Evolutionary conservation across 148 eudicot species (phyloP).

Genomic region (Hydrangea macrophylla): DNA sequence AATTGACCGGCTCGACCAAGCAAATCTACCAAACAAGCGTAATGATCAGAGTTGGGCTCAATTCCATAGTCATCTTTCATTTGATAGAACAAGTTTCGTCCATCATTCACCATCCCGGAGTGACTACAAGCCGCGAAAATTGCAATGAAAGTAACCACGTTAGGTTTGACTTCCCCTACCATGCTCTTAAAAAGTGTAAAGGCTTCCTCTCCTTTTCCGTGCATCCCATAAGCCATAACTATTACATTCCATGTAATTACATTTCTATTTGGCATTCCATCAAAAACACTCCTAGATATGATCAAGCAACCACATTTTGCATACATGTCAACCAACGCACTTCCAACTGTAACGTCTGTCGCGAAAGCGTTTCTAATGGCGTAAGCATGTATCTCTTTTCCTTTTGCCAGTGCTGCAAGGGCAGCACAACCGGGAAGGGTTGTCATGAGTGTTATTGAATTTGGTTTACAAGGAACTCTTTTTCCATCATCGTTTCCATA

Average conservation of each 20-base stretch:
- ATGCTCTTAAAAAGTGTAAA: conserved; percentile 45
- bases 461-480: conserved; percentile 36
- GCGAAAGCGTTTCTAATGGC: conserved; percentile 58
- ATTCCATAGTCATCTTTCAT: conserved; percentile 50
- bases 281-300: conserved; percentile 57
- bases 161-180: conserved; percentile 52
- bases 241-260: conserved; percentile 88
- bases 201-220: conserved; percentile 72
- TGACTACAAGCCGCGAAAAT: conserved; percentile 74
- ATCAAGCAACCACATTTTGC: conserved; percentile 83
- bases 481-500: conserved; percentile 22
- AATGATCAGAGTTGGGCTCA: conserved; percentile 62
- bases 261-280: conserved; percentile 59
- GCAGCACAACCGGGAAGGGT: conserved; percentile 89
- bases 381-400: conserved; percentile 81
- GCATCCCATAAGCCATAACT: conserved; percentile 91
- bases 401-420: conserved; percentile 68
- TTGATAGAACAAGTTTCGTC: conserved; percentile 42
- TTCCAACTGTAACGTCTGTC: conserved; percentile 74
- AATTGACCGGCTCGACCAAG: conserved; percentile 82
- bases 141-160: conserved; percentile 62
- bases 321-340: conserved; percentile 88
- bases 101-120: conserved; percentile 65
- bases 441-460: conserved; percentile 76
- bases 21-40: conserved; percentile 70